phyloP scores from a whole-genome alignment of 768 basidiomycete species.

The Hydnomerulius pinastri region DNA sequence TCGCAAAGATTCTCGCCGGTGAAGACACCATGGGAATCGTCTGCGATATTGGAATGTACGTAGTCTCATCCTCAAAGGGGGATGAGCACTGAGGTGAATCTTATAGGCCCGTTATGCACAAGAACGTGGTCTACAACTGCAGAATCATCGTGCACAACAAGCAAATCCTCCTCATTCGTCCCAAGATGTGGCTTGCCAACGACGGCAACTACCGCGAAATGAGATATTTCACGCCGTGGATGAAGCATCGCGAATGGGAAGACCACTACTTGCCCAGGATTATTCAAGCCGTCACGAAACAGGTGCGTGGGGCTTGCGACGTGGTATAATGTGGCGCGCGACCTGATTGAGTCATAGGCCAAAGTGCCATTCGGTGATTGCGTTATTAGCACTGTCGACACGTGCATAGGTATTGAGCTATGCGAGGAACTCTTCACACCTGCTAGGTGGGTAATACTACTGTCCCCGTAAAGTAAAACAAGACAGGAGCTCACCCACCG shows the following conservation, averaged over 20 bases:
- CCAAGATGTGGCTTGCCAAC: constrained; percentile 99
- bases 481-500: neutral
- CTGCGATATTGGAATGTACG: constrained; percentile 96
- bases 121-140: constrained; percentile 98
- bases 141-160: constrained; percentile 85
- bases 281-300: constrained; percentile 84
- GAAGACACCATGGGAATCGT: constrained; percentile 83
- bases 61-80: neutral
- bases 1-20: constrained; percentile 84
- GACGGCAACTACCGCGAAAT: constrained; percentile 95
- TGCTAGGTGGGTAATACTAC: constrained; percentile 62
- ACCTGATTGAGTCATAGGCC: constrained; percentile 42
- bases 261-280: constrained; percentile 91
- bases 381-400: constrained; percentile 90
- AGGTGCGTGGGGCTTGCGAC: constrained; percentile 48
- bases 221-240: constrained; percentile 94
- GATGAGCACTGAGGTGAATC: constrained; percentile 1
- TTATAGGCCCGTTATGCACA: constrained; percentile 91
- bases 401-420: constrained; percentile 94
- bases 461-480: neutral
- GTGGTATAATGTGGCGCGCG: neutral
- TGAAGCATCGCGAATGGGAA: constrained; percentile 85
- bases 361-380: constrained; percentile 97
- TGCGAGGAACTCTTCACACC: constrained; percentile 99
- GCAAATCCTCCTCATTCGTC: constrained; percentile 90